phyloP scores from a whole-genome alignment of 179 eudicot species.

The Nepenthes alata region DNA sequence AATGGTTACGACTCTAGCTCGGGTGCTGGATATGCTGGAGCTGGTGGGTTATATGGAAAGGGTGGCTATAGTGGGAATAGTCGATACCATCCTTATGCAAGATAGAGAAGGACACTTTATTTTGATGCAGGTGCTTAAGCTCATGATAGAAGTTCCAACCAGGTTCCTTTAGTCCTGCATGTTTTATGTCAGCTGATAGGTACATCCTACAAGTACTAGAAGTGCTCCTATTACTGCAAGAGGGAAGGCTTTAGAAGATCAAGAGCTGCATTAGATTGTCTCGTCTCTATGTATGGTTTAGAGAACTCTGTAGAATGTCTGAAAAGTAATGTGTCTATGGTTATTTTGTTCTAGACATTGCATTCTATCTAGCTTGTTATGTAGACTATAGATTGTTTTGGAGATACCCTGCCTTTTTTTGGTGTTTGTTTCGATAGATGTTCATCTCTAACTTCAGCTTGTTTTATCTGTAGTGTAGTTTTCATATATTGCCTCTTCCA shows the following conservation, averaged over 20 bases:
- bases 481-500: too few relatives aligned
- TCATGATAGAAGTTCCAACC: constrained; percentile 26
- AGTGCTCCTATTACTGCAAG: constrained; percentile 18
- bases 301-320: constrained; percentile 13
- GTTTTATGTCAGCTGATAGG: constrained; percentile 17
- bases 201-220: constrained; percentile 23
- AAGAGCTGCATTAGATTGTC: constrained; percentile 11
- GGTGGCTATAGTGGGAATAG: constrained; percentile 62
- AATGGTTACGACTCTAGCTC: constrained; percentile 41
- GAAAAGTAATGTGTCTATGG: constrained; percentile 5
- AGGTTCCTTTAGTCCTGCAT: constrained; percentile 15
- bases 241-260: constrained; percentile 18
- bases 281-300: constrained; percentile 14
- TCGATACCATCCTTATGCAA: constrained; percentile 75
- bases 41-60: constrained; percentile 49
- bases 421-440: too few relatives aligned
- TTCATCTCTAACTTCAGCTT: too few relatives aligned
- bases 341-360: constrained; percentile 3
- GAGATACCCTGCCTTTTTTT: neutral
- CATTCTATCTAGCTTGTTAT: neutral
- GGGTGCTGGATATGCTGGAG: constrained; percentile 52
- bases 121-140: constrained; percentile 21
- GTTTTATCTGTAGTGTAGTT: too few relatives aligned
- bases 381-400: constrained; percentile 3
- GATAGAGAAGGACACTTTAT: constrained; percentile 30